Percentiles rank a stretch among this genome's conserved stretches.
Conservation (phyloP, 2,329 filamentous ascomycete genomes). For the Epichloe elymi region DNA sequence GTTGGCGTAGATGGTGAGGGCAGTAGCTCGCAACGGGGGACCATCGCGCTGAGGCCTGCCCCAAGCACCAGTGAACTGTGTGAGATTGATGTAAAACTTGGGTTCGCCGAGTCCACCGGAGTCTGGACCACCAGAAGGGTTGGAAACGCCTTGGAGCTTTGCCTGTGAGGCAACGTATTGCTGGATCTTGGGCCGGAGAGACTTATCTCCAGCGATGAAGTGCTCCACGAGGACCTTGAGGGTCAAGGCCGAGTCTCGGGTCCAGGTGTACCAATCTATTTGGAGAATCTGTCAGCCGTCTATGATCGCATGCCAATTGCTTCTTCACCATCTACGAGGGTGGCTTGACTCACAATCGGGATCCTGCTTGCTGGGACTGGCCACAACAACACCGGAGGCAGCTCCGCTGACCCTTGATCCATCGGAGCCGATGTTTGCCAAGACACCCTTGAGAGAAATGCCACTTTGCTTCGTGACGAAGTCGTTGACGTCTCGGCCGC, state of each 20-base stretch:
- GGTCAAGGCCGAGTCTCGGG: conserved; percentile 57
- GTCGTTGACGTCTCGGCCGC: conserved; percentile 13
- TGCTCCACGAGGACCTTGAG: conserved; percentile 55
- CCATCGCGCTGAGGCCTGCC: conserved; percentile 67
- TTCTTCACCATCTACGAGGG: too few species aligned
- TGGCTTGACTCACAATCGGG: conserved; percentile 35
- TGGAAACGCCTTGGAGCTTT: conserved; percentile 48
- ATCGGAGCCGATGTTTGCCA: conserved; percentile 37
- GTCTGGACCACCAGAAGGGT: conserved; percentile 47
- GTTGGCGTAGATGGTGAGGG: conserved; percentile 58
- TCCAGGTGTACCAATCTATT: conserved; percentile 66
- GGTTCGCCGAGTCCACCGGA: conserved; percentile 51
- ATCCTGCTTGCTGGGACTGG: conserved; percentile 35
- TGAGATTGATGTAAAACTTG: conserved; percentile 54
- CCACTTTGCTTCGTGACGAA: conserved; percentile 11
- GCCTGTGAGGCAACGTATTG: conserved; percentile 56
- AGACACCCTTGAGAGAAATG: conserved; percentile 10
- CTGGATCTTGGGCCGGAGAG: conserved; percentile 45
- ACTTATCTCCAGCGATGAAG: conserved; percentile 43
- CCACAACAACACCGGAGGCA: conserved; percentile 37
- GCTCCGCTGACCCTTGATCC: conserved; percentile 36
- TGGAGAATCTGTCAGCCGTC: background rate
- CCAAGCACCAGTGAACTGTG: conserved; percentile 54
- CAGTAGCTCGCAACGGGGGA: conserved; percentile 63
- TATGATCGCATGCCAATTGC: background rate